A percentile compares a stretch with the other conserved stretches of the same genome.
phyloP scores from a whole-genome alignment of 2,329 filamentous ascomycete genomes.

The Knufia fluminis region DNA sequence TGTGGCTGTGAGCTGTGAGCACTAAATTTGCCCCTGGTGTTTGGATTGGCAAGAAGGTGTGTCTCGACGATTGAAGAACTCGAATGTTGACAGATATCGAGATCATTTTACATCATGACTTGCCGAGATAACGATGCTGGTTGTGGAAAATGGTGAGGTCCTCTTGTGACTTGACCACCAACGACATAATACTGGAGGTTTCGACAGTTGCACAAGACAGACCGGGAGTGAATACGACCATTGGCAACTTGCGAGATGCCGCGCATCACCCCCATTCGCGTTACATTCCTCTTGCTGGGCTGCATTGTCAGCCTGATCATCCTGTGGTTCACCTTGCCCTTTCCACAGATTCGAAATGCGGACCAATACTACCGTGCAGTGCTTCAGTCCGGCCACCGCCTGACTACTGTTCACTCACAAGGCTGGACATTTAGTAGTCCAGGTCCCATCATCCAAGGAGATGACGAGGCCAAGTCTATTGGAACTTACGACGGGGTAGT shows the following conservation, averaged over 20 bases:
- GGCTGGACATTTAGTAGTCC: neutral
- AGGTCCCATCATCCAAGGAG: neutral
- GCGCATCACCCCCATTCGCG: neutral
- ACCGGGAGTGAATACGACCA: neutral
- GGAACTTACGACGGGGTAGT: neutral
- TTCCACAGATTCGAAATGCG: neutral
- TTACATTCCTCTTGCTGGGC: neutral
- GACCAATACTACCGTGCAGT: neutral
- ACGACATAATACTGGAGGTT: neutral
- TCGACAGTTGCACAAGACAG: neutral
- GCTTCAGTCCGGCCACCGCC: neutral
- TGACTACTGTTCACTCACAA: neutral
- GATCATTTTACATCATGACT: too few relatives aligned
- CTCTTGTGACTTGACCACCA: neutral
- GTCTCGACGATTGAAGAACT: too few relatives aligned
- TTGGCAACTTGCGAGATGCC: neutral
- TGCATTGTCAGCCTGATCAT: neutral
- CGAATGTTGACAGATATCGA: too few relatives aligned
- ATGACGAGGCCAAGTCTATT: neutral
- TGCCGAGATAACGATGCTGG: too few relatives aligned
- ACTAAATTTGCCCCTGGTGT: neutral
- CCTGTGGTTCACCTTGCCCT: conserved; percentile 3
- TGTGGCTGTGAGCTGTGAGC: neutral
- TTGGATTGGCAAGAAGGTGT: neutral
- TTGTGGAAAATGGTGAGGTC: neutral